These are phyloP conservation scores for Trichosporon asahii DNA, from an alignment of 1,284 basidiomycete genomes.

Conservation along the genomic window DNA sequence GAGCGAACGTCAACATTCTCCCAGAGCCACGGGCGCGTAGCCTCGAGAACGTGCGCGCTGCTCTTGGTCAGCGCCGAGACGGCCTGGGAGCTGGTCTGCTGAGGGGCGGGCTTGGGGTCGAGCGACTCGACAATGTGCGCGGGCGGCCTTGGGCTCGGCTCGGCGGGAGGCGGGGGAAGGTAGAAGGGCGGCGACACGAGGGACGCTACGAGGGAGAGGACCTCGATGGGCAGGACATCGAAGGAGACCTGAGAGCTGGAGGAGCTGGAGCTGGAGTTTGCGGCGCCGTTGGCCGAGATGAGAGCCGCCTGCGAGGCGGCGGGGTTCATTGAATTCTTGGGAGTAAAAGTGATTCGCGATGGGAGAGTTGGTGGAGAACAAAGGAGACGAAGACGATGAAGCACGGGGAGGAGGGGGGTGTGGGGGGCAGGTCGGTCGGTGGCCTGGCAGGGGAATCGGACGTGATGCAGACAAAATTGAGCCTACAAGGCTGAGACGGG, in stretches of 20 bases:
- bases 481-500: constrained; percentile 1
- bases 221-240: constrained; percentile 48
- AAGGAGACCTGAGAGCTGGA: constrained; percentile 8
- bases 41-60: constrained; percentile 35
- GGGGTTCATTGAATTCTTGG: constrained; percentile 9
- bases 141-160: constrained; percentile 22
- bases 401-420: not conserved
- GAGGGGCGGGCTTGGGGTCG: constrained; percentile 34
- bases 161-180: constrained; percentile 23
- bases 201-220: constrained; percentile 37
- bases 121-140: constrained; percentile 30
- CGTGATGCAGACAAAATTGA: not conserved
- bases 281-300: not conserved
- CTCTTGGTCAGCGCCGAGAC: constrained; percentile 31
- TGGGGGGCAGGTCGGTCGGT: not conserved
- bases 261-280: not conserved
- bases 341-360: not conserved
- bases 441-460: not conserved
- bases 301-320: constrained; percentile 6
- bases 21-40: constrained; percentile 49
- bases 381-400: constrained; percentile 2
- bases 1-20: constrained; percentile 47
- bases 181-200: constrained; percentile 41
- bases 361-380: constrained; percentile 20
- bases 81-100: constrained; percentile 25